Conservation (phyloP, 2,329 filamentous ascomycete species). For the Phaeosphaeria sp. region DNA sequence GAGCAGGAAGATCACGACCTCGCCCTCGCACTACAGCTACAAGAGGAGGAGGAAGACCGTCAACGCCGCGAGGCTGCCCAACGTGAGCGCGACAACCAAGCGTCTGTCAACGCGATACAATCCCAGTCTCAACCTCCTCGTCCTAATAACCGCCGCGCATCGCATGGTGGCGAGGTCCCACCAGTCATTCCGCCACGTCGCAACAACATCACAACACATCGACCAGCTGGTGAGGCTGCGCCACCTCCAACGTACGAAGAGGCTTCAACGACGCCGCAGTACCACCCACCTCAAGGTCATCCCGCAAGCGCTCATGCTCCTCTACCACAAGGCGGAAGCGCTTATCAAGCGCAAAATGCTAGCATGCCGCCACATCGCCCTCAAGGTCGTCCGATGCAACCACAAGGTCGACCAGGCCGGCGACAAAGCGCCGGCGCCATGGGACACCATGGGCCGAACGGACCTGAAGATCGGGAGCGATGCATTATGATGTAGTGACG, state of each 20-base stretch:
- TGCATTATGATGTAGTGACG: conserved; percentile 40
- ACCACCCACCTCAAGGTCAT: conserved; percentile 58
- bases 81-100: conserved; percentile 70
- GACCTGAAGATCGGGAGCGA: conserved; percentile 36
- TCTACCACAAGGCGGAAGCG: conserved; percentile 30
- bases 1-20: conserved; percentile 84
- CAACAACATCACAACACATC: conserved; percentile 45
- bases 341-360: conserved; percentile 28
- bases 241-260: conserved; percentile 73
- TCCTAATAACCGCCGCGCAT: conserved; percentile 32
- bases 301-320: conserved; percentile 50
- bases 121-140: conserved; percentile 32
- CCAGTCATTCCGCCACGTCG: conserved; percentile 56
- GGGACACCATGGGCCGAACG: conserved; percentile 25
- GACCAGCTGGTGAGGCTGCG: conserved; percentile 55
- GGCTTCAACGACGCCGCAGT: conserved; percentile 63
- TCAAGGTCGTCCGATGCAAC: conserved; percentile 18
- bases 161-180: conserved; percentile 45
- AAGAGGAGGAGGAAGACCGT: conserved; percentile 90
- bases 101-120: conserved; percentile 75
- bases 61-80: conserved; percentile 67
- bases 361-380: conserved; percentile 19
- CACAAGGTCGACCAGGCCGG: conserved; percentile 26
- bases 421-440: conserved; percentile 32
- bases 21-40: conserved; percentile 87